Conservation (phyloP, 371 early-diverging fungal genomes). For the Catenaria anguillulae region DNA sequence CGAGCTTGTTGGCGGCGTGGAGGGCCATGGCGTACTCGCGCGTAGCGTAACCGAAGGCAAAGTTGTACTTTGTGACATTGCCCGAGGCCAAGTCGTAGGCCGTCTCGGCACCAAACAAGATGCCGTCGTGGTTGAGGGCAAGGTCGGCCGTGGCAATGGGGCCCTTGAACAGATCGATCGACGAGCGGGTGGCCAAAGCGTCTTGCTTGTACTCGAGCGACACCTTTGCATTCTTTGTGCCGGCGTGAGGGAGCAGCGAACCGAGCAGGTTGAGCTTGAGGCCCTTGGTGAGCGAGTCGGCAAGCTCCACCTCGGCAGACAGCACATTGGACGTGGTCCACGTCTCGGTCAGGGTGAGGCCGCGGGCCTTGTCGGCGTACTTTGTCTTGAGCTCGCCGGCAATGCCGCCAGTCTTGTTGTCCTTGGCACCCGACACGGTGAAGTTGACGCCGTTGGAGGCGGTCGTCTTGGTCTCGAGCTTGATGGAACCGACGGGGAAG, state of each 20-base stretch:
- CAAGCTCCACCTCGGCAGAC: conserved; percentile 79
- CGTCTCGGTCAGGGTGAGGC: conserved; percentile 75
- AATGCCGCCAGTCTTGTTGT: conserved; percentile 84
- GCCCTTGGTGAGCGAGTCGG: conserved; percentile 80
- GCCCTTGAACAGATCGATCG: conserved; percentile 63
- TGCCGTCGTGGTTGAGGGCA: conserved; percentile 32
- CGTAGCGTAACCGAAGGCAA: conserved; percentile 68
- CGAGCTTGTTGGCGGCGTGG: conserved; percentile 27
- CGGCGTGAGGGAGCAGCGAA: conserved; percentile 27
- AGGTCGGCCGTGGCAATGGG: conserved; percentile 59
- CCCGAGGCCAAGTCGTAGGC: conserved; percentile 78
- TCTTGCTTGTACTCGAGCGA: conserved; percentile 71
- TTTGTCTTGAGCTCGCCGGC: conserved; percentile 91
- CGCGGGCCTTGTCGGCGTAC: conserved; percentile 75
- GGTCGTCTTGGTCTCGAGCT: conserved; percentile 92
- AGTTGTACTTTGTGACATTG: conserved; percentile 62
- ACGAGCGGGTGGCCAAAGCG: conserved; percentile 49
- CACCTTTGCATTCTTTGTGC: conserved; percentile 51
- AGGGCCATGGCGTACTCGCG: conserved; percentile 75
- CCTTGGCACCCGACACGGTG: conserved; percentile 85
- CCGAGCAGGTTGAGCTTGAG: conserved; percentile 54
- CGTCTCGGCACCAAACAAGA: conserved; percentile 38
- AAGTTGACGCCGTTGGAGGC: conserved; percentile 88
- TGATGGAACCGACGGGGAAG: conserved; percentile 81
- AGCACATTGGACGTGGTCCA: conserved; percentile 89